Evolutionary conservation across 2,329 filamentous ascomycete species (phyloP), one percentile per base, ranked within the genome.

Genomic region (Graphiopsis chlorocephala): DNA sequence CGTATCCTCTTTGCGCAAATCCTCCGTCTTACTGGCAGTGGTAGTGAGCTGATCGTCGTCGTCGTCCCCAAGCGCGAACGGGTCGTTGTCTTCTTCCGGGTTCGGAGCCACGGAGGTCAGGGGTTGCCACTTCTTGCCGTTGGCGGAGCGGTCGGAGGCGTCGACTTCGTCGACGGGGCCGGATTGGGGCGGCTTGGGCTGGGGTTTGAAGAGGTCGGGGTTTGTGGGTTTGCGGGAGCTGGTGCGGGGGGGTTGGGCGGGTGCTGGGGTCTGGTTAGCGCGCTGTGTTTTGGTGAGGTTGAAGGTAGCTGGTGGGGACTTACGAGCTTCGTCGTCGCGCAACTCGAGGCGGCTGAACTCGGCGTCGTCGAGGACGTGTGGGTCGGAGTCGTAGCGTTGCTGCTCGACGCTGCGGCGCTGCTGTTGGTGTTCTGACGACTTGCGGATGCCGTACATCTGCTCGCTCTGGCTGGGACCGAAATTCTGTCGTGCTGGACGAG

Each of bases 121-220:
- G 11, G 95, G 94, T 78, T 99, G 94, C 95, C 95, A 99, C 81
- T 99, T 99, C 85, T 93, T 97, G 53, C 86, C 79, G 80, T 93
- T 95, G 75, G 96, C 95, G 35, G 67, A 69, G 31, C 88, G 86
- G 75, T 96, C 95, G 65, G 90, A 76, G 35, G 83, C 88, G 70
- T 89, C 85, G 55, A 97, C 93, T 73, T 97, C 92, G 72, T 96
- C 91, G 2, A 91, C 86, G 12, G 87, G 85, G 1, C 86, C 86
- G 45, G 81, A 81, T 42, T 86, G 85, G 12, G 83, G 83, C 45
- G 78, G 80, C 63, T 80, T 78, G 1, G 86, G 83, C 2, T 84
- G 85, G 12, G 90, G 85, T 74, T 91, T 92, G 83, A 96, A 96
- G 58, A 96, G 82, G 74, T 92, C 87, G 2, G 91, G 88, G 75